phyloP scores from a whole-genome alignment of 306 rosid species.

The Acacia acuminata region DNA sequence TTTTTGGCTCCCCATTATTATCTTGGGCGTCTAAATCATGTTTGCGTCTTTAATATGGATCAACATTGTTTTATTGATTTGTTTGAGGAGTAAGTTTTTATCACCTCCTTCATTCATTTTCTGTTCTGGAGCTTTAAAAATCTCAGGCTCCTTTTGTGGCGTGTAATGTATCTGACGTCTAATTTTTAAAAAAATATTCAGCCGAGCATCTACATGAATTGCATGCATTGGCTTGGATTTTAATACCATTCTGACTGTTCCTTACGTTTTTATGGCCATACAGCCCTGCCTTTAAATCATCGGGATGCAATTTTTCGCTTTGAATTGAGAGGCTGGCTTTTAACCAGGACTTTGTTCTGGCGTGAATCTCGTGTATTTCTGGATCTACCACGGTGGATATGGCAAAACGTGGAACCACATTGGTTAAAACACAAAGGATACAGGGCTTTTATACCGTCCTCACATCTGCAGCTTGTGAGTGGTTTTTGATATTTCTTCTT shows the following conservation, averaged over 20 bases:
- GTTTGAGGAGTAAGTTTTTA: conserved; percentile 21
- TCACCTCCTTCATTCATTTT: conserved; percentile 1
- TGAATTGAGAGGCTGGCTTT: conserved; percentile 42
- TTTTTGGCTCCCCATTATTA: conserved; percentile 20
- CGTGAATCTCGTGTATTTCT: conserved; percentile 36
- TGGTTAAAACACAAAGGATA: conserved; percentile 48
- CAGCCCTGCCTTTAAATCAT: conserved; percentile 8
- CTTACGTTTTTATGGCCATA: conserved; percentile 13
- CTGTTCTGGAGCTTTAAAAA: conserved; percentile 17
- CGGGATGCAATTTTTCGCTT: conserved; percentile 40
- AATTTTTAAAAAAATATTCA: not conserved
- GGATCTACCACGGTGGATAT: conserved; percentile 43
- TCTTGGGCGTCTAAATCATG: conserved; percentile 14
- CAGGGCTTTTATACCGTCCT: conserved; percentile 47
- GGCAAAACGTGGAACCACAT: conserved; percentile 52
- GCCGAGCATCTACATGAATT: conserved; percentile 22
- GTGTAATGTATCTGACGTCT: not conserved
- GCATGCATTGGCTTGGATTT: conserved; percentile 28
- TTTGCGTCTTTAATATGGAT: not conserved
- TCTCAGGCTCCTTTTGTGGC: not conserved
- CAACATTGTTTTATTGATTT: conserved; percentile 6
- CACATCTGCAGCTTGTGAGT: conserved; percentile 80
- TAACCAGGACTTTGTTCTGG: conserved; percentile 24
- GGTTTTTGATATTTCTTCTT: conserved; percentile 81
- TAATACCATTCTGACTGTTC: conserved; percentile 20